Base-by-base conservation (phyloP, 2,329 filamentous ascomycete species). In the Byssoonygena ceratinophila region DNA sequence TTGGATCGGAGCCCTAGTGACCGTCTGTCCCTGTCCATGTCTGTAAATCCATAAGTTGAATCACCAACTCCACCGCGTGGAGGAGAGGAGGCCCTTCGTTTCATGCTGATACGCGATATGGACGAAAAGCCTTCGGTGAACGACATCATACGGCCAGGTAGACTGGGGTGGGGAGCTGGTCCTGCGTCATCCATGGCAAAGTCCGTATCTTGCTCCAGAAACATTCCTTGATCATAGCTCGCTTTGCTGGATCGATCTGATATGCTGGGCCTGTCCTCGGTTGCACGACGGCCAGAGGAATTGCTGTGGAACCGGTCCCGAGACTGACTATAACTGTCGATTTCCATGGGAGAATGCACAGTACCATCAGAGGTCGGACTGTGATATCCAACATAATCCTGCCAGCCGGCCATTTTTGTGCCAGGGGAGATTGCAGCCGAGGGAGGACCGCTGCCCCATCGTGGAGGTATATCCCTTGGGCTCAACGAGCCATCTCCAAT, bases 1-100 rank as follows among this genome's bases (percentile, higher is more conserved):
- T 75, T 74, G 39, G 75, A 74, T 53, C 77, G 79, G 56, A 81
- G 76, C 46, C 66, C 66, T 31, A 73, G 67, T 11, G 76, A 76
- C 53, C 76, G 73, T 52, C 78, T 71, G 57, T 78, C 76, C 52
- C 75, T 76, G 46, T 78, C 67, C 52, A 71, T 74, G 51, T 55
- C 40, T 54, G 49, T 66, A 66, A 53, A 70, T 56, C 60, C 55
- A 50, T 66, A 62, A 34, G 64, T 65, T 51, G 69, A 65, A 34
- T 69, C 68, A 20, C 56, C 55, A 34, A 65, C 61, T 27, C 64
- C 73, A 60, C 82, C 80, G 53, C 76, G 73, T 36, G 80, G 81
- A 18, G 81, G 79, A 51, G 79, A 82, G 12, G 79, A 81, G 55
- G 82, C 82, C 54, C 81, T 75, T 62, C 82, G 74, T 66, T 84